Evolutionary conservation across 2,329 filamentous ascomycete species (phyloP).

Genomic region (Colletotrichum chlorophyti): DNA sequence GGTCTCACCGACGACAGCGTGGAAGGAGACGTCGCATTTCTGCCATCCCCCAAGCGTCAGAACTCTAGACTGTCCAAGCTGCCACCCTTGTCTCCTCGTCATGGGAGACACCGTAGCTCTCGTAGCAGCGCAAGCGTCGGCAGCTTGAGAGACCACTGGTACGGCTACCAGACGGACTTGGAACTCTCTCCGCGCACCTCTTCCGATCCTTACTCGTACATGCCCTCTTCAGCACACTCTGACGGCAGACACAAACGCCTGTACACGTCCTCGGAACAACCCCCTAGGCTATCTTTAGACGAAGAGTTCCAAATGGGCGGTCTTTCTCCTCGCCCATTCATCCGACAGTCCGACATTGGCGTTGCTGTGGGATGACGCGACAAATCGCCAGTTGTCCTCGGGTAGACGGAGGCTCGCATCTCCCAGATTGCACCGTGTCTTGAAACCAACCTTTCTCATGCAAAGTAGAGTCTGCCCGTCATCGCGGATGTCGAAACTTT

Average conservation of each 20-base stretch:
- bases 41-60: constrained; percentile 59
- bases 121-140: constrained; percentile 52
- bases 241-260: constrained; percentile 43
- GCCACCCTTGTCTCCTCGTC: constrained; percentile 43
- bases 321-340: constrained; percentile 55
- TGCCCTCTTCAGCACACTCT: constrained; percentile 28
- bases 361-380: constrained; percentile 59
- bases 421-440: not conserved
- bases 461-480: too few relatives aligned
- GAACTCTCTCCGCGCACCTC: constrained; percentile 44
- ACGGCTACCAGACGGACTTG: constrained; percentile 42
- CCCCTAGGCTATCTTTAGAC: constrained; percentile 52
- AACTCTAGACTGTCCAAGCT: constrained; percentile 61
- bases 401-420: not conserved
- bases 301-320: constrained; percentile 53
- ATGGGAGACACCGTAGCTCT: constrained; percentile 49
- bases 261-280: constrained; percentile 51
- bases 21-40: constrained; percentile 66
- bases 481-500: too few relatives aligned
- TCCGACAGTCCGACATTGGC: constrained; percentile 57
- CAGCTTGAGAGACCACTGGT: constrained; percentile 50
- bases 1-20: constrained; percentile 68
- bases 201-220: constrained; percentile 34
- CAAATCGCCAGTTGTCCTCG: not conserved
- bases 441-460: not conserved